Evolutionary conservation across 2,329 filamentous ascomycete species (phyloP), one percentile per base, ranked within the genome.

Genomic region (Laburnicola sp.): DNA sequence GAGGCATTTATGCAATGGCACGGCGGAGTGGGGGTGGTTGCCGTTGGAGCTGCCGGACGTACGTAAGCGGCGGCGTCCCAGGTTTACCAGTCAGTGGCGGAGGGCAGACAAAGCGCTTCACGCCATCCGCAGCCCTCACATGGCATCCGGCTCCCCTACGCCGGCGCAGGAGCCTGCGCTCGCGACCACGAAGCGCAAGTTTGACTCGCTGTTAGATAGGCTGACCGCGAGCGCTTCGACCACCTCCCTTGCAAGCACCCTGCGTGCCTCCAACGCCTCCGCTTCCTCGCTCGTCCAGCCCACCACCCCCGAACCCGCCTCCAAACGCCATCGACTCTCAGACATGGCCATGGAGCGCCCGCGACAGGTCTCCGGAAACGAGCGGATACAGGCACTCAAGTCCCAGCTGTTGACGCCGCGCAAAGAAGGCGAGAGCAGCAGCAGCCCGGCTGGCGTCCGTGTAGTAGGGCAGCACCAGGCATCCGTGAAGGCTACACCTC

Each of bases 171-270:
- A 65, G 48, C 66, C 76, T 43, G 76, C 75, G 39, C 88, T 91
- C 78, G 88, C 88, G 68, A 83, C 86, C 23, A 89, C 86, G n/a
- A 93, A 92, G 76, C 82, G 89, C 62, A 92, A 92, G 73, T 91
- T 92, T 76, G 88, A 91, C 73, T 82, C 82, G 63, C 80, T 91
- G 11, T 78, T 92, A 26, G 87, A 91, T 67, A 76, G 77, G 60
- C 73, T 82, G 53, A 66, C 75, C 54, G 74, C 74, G 78, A 83
- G 59, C 62, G 82, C 82, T 64, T 82, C 75, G 16, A 62, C 70
- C 38, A 65, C 66, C 54, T 71, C 67, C 23, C 63, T 74, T 35
- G 64, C 63, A 39, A 59, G 53, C 53, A 61, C 64, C 45, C 53
- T 76, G 62, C 71, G 73, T 64, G 66, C 76, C 26, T 64, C 63